Conservation (phyloP, 2,329 filamentous ascomycete species). For the Myriangium duriaei region DNA sequence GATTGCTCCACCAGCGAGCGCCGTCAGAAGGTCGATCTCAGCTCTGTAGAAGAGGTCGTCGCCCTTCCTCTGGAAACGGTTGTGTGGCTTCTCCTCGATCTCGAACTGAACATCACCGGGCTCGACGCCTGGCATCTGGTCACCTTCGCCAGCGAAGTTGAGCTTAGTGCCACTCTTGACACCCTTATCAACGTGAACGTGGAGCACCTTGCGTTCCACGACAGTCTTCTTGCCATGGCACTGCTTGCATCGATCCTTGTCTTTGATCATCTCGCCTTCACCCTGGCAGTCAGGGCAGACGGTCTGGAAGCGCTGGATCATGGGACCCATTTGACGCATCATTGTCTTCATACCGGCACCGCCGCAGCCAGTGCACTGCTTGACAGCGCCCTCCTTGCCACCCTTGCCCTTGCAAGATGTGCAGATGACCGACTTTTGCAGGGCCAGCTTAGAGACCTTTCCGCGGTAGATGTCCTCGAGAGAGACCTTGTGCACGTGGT, state of each 20-base stretch:
- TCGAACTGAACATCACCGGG: constrained; percentile 96
- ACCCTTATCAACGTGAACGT: constrained; percentile 93
- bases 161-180: constrained; percentile 91
- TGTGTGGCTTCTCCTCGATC: constrained; percentile 98
- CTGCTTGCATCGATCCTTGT: constrained; percentile 94
- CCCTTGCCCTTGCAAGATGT: constrained; percentile 85
- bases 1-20: constrained; percentile 79
- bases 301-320: constrained; percentile 99
- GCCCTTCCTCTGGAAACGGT: constrained; percentile 87
- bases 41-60: constrained; percentile 93
- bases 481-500: constrained; percentile 96
- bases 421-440: constrained; percentile 97
- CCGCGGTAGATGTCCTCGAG: constrained; percentile 97
- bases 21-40: constrained; percentile 91
- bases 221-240: constrained; percentile 97
- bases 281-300: constrained; percentile 97
- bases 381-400: constrained; percentile 95
- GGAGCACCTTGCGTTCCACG: constrained; percentile 93
- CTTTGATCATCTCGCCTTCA: constrained; percentile 90
- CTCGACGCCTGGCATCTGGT: constrained; percentile 84
- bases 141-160: constrained; percentile 92
- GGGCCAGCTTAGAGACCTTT: constrained; percentile 91
- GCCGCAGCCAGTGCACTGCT: constrained; percentile 80
- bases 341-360: constrained; percentile 98
- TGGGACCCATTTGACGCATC: constrained; percentile 99